Conservation (phyloP, 2,329 filamentous ascomycete species). For the Hysterium pulicare region DNA sequence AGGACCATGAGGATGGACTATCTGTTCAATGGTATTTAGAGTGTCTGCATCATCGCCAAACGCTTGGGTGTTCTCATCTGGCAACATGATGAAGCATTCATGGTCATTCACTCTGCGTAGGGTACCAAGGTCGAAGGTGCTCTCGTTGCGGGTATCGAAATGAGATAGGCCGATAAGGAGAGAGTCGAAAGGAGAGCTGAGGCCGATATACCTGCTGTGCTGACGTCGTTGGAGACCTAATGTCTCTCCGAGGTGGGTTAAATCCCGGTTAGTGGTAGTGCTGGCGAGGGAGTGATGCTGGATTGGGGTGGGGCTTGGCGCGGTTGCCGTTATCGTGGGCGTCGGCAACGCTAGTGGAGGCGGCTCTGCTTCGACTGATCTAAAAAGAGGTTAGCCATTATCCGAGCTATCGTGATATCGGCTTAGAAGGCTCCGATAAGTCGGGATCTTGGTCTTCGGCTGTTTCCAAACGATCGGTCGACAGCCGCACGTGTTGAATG, state of each 20-base stretch:
- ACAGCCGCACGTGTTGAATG: background rate
- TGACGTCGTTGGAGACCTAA: slow-evolving; percentile 73
- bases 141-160: slow-evolving; percentile 80
- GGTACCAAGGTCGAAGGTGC: slow-evolving; percentile 59
- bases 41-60: slow-evolving; percentile 68
- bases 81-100: slow-evolving; percentile 77
- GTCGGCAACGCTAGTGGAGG: slow-evolving; percentile 38
- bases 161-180: slow-evolving; percentile 77
- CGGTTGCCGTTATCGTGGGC: slow-evolving; percentile 39
- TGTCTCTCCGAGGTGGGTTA: slow-evolving; percentile 44
- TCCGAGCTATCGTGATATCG: background rate
- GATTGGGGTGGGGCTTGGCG: slow-evolving; percentile 33
- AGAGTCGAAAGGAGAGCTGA: slow-evolving; percentile 79
- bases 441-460: background rate
- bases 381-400: slow-evolving; percentile 26
- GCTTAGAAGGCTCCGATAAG: background rate
- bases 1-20: slow-evolving; percentile 74
- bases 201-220: slow-evolving; percentile 79
- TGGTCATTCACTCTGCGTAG: slow-evolving; percentile 72
- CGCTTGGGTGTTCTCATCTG: slow-evolving; percentile 69
- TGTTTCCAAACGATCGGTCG: background rate
- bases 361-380: slow-evolving; percentile 38
- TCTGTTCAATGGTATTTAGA: slow-evolving; percentile 67
- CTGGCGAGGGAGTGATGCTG: slow-evolving; percentile 17
- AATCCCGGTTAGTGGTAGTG: slow-evolving; percentile 25